Base-by-base conservation (phyloP, 108 stramenopile genomes). In the Asterionellopsis glacialis region DNA sequence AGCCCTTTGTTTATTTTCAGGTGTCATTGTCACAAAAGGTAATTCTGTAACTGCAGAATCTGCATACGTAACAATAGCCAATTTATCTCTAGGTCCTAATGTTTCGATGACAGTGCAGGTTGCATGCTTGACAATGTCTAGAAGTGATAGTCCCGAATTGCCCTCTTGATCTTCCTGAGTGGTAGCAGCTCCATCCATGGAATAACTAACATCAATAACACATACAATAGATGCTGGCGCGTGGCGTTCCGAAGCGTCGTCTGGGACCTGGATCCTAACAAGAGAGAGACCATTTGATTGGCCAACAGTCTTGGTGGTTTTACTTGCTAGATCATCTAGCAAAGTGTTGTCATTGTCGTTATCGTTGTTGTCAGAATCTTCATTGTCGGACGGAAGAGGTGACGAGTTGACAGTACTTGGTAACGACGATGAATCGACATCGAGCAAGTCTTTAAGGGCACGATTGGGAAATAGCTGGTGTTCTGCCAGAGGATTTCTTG, bases 61-160 rank as follows among this genome's bases (percentile, higher is more conserved):
- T 14, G 63, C 11, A 41, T 53, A 76, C n/a, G 69, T 56, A 9
- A 76, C 65, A 52, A 76, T 49, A 0, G 75, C 68, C 9, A 76
- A 16, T 15, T 11, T 12, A 41, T 72, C 75, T 18, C 41, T 18
- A 1, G 13, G 5, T 9, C 27, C 15, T 12, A 76, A 55, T n/a
- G 44, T 65, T 28, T 55, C 65, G 41, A 76, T 57, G 33, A 70
- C 58, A 11, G 75, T 72, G 43, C 40, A 38, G 55, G 65, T 41
- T 13, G 69, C 63, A 44, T 76, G 75, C 55, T 76, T 76, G 24
- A 70, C 69, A 11, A 76, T 41, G 41, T 76, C 75, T 9, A 76
- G 49, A 15, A 63, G 23, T 27, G 65, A 57, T 12, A 65, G 41
- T 0, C 73, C 73, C 52, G 50, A 56, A 0, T 9, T 16, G 0